Conservation (phyloP, 306 rosid species). For the Hippophae rhamnoides region DNA sequence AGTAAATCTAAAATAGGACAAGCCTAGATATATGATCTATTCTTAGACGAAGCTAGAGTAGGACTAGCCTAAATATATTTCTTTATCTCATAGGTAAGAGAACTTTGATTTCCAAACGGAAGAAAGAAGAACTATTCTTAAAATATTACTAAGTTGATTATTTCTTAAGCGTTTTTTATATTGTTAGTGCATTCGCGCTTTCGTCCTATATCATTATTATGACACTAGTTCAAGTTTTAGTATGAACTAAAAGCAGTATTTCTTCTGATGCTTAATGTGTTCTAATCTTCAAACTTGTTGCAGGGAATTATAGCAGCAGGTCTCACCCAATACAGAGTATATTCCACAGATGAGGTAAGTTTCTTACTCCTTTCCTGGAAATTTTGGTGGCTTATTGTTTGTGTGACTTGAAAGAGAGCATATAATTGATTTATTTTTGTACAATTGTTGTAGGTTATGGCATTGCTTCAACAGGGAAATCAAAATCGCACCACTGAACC, state of each 20-base stretch:
- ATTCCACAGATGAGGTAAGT: constrained; percentile 88
- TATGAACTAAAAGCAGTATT: background rate
- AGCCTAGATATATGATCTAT: too few relatives aligned
- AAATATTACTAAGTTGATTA: too few relatives aligned
- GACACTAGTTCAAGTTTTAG: background rate
- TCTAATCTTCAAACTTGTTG: constrained; percentile 13
- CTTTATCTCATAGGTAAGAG: too few relatives aligned
- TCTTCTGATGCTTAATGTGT: background rate
- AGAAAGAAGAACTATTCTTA: too few relatives aligned
- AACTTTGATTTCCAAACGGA: too few relatives aligned
- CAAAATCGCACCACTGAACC: constrained; percentile 93
- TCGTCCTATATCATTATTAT: too few relatives aligned
- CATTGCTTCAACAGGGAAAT: constrained; percentile 92
- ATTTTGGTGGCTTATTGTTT: background rate
- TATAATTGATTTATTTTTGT: background rate
- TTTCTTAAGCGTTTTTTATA: too few relatives aligned
- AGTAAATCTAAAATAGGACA: too few relatives aligned
- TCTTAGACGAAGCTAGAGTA: too few relatives aligned
- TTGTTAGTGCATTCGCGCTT: too few relatives aligned
- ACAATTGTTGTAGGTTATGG: constrained; percentile 61
- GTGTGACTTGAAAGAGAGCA: background rate
- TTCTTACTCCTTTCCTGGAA: constrained; percentile 9
- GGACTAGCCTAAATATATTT: too few relatives aligned
- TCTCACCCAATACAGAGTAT: constrained; percentile 88
- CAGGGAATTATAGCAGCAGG: constrained; percentile 95